A percentile compares a stretch with the other conserved stretches of the same genome.
Evolutionary conservation across 371 early-diverging fungal genomes (phyloP).

Genomic region (Batkoa obscura): DNA sequence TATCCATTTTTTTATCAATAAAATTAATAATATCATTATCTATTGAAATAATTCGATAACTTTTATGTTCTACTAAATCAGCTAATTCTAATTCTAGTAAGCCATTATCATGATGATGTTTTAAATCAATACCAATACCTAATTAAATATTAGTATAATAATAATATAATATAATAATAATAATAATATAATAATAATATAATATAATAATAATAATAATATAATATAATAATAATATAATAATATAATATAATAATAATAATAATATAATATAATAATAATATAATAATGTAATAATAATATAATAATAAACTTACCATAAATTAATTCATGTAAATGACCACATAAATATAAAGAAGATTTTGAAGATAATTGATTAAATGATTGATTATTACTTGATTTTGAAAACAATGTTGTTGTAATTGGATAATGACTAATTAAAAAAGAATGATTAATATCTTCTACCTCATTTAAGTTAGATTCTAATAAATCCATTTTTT

Average conservation of each 20-base stretch:
- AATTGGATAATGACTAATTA: slow-evolving; percentile 66
- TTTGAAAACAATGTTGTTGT: slow-evolving; percentile 53
- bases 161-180: too few relatives aligned
- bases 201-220: too few relatives aligned
- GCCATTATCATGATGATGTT: slow-evolving; percentile 35
- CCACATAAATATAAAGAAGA: slow-evolving; percentile 68
- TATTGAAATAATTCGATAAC: slow-evolving; percentile 63
- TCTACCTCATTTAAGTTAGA: slow-evolving; percentile 15
- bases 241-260: too few relatives aligned
- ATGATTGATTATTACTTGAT: slow-evolving; percentile 31
- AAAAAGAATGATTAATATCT: slow-evolving; percentile 43
- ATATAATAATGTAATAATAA: not conserved
- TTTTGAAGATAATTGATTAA: slow-evolving; percentile 31
- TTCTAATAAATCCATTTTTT: slow-evolving; percentile 50
- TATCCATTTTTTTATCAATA: slow-evolving; percentile 25
- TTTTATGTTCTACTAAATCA: slow-evolving; percentile 68
- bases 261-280: too few relatives aligned
- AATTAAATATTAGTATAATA: too few relatives aligned
- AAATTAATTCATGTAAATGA: slow-evolving; percentile 61
- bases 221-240: too few relatives aligned
- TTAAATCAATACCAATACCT: slow-evolving; percentile 32
- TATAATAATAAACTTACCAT: slow-evolving; percentile 15
- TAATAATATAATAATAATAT: too few relatives aligned
- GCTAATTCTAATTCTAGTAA: slow-evolving; percentile 69
- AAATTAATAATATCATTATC: slow-evolving; percentile 76